These are phyloP conservation scores for Pterulicium gracile DNA, from an alignment of 1,284 basidiomycete genomes.

Conservation along the genomic window DNA sequence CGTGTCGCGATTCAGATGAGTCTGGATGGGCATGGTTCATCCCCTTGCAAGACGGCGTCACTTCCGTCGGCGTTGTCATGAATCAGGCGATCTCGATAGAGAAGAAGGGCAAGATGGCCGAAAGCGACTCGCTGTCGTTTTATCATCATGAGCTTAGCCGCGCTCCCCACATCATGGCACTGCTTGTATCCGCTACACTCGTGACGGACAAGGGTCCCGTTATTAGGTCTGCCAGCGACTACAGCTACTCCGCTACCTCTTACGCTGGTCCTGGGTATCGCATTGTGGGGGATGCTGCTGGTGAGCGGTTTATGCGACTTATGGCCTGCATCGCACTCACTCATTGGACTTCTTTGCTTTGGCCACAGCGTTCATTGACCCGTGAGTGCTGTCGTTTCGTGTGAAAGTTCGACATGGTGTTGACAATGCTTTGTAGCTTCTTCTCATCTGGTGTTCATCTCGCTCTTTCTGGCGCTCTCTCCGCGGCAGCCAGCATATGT, in stretches of 20 bases:
- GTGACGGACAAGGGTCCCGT: slow-evolving; percentile 20
- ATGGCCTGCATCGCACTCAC: slow-evolving; percentile 1
- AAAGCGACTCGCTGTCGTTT: slow-evolving; percentile 16
- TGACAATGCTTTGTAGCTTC: slow-evolving; percentile 21
- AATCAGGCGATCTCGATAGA: slow-evolving; percentile 29
- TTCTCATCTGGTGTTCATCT: slow-evolving; percentile 56
- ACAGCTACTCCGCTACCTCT: slow-evolving; percentile 38
- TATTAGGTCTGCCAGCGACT: slow-evolving; percentile 40
- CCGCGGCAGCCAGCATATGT: slow-evolving; percentile 43
- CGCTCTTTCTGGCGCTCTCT: slow-evolving; percentile 43
- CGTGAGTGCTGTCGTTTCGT: slow-evolving; percentile 14
- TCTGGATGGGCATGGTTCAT: slow-evolving; percentile 60
- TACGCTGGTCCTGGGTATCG: slow-evolving; percentile 43
- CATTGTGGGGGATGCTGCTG: slow-evolving; percentile 49
- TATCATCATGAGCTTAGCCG: slow-evolving; percentile 32
- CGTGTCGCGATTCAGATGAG: slow-evolving; percentile 28
- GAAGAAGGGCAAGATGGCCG: slow-evolving; percentile 18
- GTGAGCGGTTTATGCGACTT: slow-evolving; percentile 20
- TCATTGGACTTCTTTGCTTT: neutral
- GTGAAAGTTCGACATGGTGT: too few relatives aligned
- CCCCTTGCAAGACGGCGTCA: slow-evolving; percentile 42
- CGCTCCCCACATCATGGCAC: slow-evolving; percentile 30
- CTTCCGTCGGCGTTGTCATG: slow-evolving; percentile 48
- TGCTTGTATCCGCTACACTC: slow-evolving; percentile 32
- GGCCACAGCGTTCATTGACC: slow-evolving; percentile 51